phyloP scores from a whole-genome alignment of 768 basidiomycete species.

The Rhizopogon sp. region DNA sequence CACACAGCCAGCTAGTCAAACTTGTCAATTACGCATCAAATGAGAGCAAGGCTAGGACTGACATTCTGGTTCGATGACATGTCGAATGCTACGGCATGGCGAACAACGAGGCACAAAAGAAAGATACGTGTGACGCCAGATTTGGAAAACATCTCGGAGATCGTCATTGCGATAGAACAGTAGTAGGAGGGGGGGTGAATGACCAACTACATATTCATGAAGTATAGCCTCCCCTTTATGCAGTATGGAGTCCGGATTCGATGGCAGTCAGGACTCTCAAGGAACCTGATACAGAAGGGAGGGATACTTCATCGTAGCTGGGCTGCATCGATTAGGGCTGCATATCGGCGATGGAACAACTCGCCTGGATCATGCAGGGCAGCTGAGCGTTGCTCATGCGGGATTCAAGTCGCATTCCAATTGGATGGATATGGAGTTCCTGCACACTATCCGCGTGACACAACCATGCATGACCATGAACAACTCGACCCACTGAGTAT shows the following conservation, averaged over 20 bases:
- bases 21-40: background rate
- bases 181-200: background rate
- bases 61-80: conserved; percentile 22
- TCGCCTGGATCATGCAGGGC: background rate
- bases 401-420: background rate
- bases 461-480: background rate
- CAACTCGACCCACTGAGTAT: background rate
- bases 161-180: background rate
- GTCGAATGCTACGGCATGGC: conserved; percentile 12
- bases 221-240: conserved; percentile 3
- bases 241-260: background rate
- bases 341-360: background rate
- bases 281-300: background rate
- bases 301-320: background rate
- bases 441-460: background rate
- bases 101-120: background rate
- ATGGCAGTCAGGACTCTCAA: background rate
- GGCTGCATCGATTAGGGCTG: background rate
- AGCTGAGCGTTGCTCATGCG: background rate
- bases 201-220: background rate
- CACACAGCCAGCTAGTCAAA: conserved; percentile 21
- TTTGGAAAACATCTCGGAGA: background rate
- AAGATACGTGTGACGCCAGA: conserved; percentile 4
- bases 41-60: background rate
- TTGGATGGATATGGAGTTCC: background rate